phyloP scores from a whole-genome alignment of 2,329 filamentous ascomycete species.

The Xylaria hypoxylon region DNA sequence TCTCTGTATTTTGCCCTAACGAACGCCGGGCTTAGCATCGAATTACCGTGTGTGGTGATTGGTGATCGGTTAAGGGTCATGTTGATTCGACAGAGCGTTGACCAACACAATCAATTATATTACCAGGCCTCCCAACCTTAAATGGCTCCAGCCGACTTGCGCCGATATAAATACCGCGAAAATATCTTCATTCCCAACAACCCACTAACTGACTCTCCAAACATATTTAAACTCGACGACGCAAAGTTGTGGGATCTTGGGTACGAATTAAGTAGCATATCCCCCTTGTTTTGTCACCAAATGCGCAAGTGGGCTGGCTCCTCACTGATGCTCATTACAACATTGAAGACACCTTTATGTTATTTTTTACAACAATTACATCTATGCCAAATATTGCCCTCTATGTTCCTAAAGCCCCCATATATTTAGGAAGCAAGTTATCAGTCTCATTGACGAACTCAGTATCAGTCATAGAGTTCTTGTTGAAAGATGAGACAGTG shows the following conservation, averaged over 20 bases:
- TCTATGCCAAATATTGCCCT: neutral
- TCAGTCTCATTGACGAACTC: neutral
- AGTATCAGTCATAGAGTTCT: slow-evolving; percentile 5
- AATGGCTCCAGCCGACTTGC: neutral
- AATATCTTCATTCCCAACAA: slow-evolving; percentile 6
- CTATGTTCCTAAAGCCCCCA: neutral
- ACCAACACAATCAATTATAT: slow-evolving; percentile 3
- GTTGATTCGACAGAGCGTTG: neutral
- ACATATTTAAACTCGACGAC: neutral
- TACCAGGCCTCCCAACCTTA: neutral
- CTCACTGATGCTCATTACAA: neutral
- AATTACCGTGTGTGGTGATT: slow-evolving; percentile 16
- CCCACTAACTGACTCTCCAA: neutral
- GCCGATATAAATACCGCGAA: neutral
- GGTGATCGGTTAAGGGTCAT: neutral
- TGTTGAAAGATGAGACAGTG: neutral
- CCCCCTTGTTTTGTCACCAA: neutral
- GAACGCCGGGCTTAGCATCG: slow-evolving; percentile 25
- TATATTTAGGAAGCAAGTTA: neutral
- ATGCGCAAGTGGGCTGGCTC: too few species aligned
- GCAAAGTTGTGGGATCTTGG: neutral
- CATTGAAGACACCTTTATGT: neutral
- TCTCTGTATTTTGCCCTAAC: slow-evolving; percentile 18
- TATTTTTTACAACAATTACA: neutral
- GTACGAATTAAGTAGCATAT: neutral